Conservation (phyloP, 2,329 filamentous ascomycete species). For the Penicillium sp. region DNA sequence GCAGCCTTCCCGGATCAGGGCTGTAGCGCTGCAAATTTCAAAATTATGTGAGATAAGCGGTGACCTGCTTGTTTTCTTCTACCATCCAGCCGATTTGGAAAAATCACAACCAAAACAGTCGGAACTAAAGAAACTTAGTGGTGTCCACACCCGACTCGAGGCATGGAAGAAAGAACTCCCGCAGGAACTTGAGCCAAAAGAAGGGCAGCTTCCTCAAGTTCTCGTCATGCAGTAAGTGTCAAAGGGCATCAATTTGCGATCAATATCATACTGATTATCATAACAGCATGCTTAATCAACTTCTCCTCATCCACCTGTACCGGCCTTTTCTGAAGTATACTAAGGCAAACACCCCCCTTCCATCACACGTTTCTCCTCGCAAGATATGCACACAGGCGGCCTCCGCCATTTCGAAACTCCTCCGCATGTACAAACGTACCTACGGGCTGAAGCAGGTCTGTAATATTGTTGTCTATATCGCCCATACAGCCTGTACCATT, state of each 20-base stretch:
- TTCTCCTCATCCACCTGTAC: conserved; percentile 94
- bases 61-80: conserved; percentile 84
- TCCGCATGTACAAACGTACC: conserved; percentile 87
- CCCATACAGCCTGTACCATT: conserved; percentile 90
- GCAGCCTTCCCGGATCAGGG: conserved; percentile 79
- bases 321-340: conserved; percentile 91
- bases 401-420: conserved; percentile 84
- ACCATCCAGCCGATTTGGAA: conserved; percentile 68
- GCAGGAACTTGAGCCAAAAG: conserved; percentile 80
- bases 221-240: conserved; percentile 77
- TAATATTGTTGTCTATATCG: conserved; percentile 94
- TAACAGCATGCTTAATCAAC: conserved; percentile 90
- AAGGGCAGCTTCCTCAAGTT: conserved; percentile 83
- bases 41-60: conserved; percentile 90
- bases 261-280: conserved; percentile 16
- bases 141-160: conserved; percentile 84
- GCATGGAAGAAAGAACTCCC: conserved; percentile 83
- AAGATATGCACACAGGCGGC: conserved; percentile 90
- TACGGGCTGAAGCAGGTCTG: conserved; percentile 91
- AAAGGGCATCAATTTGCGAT: background rate
- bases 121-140: conserved; percentile 88
- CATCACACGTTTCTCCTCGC: conserved; percentile 81
- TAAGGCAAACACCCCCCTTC: conserved; percentile 75
- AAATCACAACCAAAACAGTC: conserved; percentile 68
- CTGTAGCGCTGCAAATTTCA: conserved; percentile 76